Percentiles rank a stretch among this genome's conserved stretches.
Conservation (phyloP, 164 flowering plant species). For the Protea cynaroides region DNA sequence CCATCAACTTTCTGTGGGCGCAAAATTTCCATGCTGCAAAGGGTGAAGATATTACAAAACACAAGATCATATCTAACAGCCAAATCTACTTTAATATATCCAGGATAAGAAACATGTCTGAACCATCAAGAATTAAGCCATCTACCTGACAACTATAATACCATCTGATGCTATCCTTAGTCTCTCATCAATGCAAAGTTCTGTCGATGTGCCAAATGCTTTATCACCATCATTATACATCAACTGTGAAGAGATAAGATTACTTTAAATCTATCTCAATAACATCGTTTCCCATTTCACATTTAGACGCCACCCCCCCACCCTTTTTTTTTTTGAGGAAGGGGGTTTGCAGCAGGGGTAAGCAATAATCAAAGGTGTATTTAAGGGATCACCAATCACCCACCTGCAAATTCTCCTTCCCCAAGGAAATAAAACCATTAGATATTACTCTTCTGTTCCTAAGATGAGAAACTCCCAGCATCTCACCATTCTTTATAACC, state of each 20-base stretch:
- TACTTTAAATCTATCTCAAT: slow-evolving; percentile 8
- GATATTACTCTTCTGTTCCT: slow-evolving; percentile 94
- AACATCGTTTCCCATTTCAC: neutral
- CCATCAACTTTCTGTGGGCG: slow-evolving; percentile 60
- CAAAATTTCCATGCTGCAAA: slow-evolving; percentile 85
- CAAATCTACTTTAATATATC: neutral
- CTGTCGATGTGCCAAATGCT: slow-evolving; percentile 93
- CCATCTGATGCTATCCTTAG: slow-evolving; percentile 90
- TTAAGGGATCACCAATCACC: slow-evolving; percentile 2
- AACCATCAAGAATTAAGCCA: neutral
- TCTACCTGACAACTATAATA: slow-evolving; percentile 82
- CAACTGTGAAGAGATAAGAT: slow-evolving; percentile 42
- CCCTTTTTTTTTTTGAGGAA: too few species aligned
- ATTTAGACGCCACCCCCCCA: too few species aligned
- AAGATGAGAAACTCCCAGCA: slow-evolving; percentile 98
- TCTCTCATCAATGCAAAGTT: slow-evolving; percentile 93
- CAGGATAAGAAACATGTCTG: neutral
- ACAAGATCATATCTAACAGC: neutral
- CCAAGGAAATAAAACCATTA: slow-evolving; percentile 77
- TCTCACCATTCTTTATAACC: slow-evolving; percentile 99
- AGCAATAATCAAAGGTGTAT: neutral
- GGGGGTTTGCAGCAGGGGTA: too few species aligned
- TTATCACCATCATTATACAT: slow-evolving; percentile 98
- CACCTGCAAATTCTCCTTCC: slow-evolving; percentile 94
- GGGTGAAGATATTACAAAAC: neutral